Conservation (phyloP, 805 yeast species). For the Starmerella etchellsii region DNA sequence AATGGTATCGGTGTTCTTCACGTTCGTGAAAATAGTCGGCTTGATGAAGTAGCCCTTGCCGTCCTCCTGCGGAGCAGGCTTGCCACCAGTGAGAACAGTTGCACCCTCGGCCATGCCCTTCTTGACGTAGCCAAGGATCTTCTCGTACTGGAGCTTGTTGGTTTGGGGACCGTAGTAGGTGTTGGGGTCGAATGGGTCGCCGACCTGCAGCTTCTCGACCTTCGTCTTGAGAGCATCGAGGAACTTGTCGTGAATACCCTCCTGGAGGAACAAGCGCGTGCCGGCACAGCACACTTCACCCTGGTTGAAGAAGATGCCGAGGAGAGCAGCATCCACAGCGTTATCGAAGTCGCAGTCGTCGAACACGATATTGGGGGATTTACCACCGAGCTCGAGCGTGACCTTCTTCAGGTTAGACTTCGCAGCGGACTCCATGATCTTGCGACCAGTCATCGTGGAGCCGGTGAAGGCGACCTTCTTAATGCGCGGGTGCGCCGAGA, state of each 20-base stretch:
- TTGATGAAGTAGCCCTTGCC: constrained; percentile 48
- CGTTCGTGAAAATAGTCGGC: constrained; percentile 69
- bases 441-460: constrained; percentile 77
- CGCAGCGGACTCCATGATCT: constrained; percentile 64
- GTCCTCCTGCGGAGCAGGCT: constrained; percentile 30
- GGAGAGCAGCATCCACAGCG: constrained; percentile 59
- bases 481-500: constrained; percentile 51
- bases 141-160: constrained; percentile 59
- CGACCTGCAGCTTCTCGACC: constrained; percentile 45
- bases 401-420: constrained; percentile 59
- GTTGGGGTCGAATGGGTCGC: constrained; percentile 65
- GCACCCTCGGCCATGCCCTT: constrained; percentile 64
- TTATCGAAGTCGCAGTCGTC: constrained; percentile 70
- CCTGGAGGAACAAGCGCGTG: constrained; percentile 81
- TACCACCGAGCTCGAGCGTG: constrained; percentile 91
- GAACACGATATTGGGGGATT: constrained; percentile 80
- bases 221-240: constrained; percentile 42
- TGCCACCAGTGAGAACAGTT: constrained; percentile 67
- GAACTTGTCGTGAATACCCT: constrained; percentile 63
- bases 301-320: constrained; percentile 80
- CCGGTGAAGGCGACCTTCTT: constrained; percentile 91
- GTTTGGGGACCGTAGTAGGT: constrained; percentile 86
- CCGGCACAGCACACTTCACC: constrained; percentile 97
- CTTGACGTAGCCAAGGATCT: constrained; percentile 61
- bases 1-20: constrained; percentile 48